Evolutionary conservation across 345 rosid genomes (phyloP), one percentile per base, ranked within the genome.

Genomic region (Syzygium jambos): DNA sequence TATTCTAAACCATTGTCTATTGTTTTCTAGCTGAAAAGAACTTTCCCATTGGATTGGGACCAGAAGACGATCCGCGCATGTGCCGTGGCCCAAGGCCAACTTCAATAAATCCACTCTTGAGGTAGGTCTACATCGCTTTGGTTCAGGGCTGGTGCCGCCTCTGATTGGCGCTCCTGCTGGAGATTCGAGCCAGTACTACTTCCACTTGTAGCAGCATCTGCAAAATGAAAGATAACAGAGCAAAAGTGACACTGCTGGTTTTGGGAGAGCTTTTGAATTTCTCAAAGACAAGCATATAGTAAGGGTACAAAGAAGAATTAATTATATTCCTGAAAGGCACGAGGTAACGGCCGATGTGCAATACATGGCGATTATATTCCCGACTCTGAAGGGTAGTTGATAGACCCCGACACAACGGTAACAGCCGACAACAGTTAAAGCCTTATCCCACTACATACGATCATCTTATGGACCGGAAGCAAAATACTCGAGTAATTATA

Each of bases 81-180:
- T 55, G 59, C 59, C 11, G 4, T 3, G 59, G 23, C 27, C 59
- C 38, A 7, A n/a, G 87, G 17, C 38, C n/a, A 15, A 30, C 61
- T 27, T 88, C 89, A 97, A 84, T 96, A 97, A 15, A 96, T 93
- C 98, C 99, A 95, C 88, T 97, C 99, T 11, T 93, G 95, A 54
- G 98, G 99, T 55, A 97, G 91, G 87, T 86, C 90, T 21, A 92
- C 86, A 49, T 94, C 98, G 89, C 90, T 91, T 65, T 92, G 90
- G 52, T 91, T 92, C 85, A 85, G 84, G 43, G 88, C 90, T 86
- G 95, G 92, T 88, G 55, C 93, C 86, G 90, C n/a, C 91, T 27
- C 41, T 16, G 88, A 21, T 54, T 88, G 93, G 89, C 89, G 85
- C 80, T 90, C 91, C 73, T 89, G 92, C 89, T 89, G 89, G 86